Evolutionary conservation across 1,139 yeast genomes (phyloP).

Genomic region (Debaryomycetaceae sp.): DNA sequence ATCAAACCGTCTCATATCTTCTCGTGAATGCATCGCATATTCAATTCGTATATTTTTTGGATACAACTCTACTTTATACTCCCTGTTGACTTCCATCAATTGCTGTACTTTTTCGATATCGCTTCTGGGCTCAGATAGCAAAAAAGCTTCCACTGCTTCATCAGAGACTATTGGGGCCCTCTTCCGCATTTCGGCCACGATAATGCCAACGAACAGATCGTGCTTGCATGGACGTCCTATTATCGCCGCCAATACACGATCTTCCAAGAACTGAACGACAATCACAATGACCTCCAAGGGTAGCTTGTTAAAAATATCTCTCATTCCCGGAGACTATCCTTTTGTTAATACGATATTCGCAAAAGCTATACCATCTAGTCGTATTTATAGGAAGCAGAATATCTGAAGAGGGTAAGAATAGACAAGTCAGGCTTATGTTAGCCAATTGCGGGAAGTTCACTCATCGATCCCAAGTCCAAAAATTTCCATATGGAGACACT

Average conservation of each 20-base stretch:
- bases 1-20: background rate
- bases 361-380: no score
- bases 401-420: no score
- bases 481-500: no score
- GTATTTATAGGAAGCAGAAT: no score
- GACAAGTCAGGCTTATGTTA: no score
- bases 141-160: background rate
- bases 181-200: background rate
- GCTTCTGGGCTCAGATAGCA: background rate
- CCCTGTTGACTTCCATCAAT: background rate
- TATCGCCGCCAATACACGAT: background rate
- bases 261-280: background rate
- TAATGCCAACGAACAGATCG: background rate
- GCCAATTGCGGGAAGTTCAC: no score
- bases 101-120: background rate
- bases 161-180: background rate
- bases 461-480: no score
- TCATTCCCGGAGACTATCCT: no score
- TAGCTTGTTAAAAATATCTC: background rate
- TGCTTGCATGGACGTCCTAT: background rate
- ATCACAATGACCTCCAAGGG: background rate
- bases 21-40: background rate
- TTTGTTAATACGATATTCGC: no score
- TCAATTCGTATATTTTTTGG: background rate
- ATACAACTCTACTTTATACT: background rate